Evolutionary conservation across 352 stramenopile species (phyloP), one percentile per base, ranked within the genome.

Genomic region (Pythium guiyangense): DNA sequence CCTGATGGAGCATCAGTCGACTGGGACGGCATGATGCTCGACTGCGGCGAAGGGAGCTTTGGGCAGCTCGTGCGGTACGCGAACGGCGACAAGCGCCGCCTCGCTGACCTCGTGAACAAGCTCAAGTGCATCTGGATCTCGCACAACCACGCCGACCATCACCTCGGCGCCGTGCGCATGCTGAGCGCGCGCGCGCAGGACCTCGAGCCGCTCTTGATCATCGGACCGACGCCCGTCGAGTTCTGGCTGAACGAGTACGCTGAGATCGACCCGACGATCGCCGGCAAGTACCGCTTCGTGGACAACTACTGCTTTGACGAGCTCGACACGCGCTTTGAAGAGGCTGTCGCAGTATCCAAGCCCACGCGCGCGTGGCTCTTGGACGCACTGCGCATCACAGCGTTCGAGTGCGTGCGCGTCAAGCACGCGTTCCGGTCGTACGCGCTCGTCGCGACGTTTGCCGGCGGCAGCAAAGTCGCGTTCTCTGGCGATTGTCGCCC

Each of bases 141-240:
- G 20, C 97, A 99, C 74, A 97, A 97, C 52, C 97, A 99, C 69
- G 96, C 96, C 0, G 97, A 99, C 67, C 97, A 99, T 59, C 94
- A 99, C 68, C 81, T 99, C 27, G 97, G 97, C 34, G 69, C 98
- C 34, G 65, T 98, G 43, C 79, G 88, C 1, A 64, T 99, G 35
- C 60, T 99, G 25, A 89, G 79, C 8, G 69, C 90, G 55, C 81
- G 93, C 6, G 63, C 69, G 29, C 43, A 40, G 10, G 71, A 84
- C 46, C 64, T 63, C 1, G 71, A 79, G 51, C 80, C 88, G 2
- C 48, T 99, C 25, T 58, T 98, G 18, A 69, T 99, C 37, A 96
- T 99, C 62, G 96, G 88, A 2, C 96, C 96, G n/a, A 70, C 76
- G 1, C 77, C 79, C 20, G 78, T 99, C 39, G 69, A 84, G 49